Conservation (phyloP, 164 flowering plant genomes). For the Sextonia rubra region DNA sequence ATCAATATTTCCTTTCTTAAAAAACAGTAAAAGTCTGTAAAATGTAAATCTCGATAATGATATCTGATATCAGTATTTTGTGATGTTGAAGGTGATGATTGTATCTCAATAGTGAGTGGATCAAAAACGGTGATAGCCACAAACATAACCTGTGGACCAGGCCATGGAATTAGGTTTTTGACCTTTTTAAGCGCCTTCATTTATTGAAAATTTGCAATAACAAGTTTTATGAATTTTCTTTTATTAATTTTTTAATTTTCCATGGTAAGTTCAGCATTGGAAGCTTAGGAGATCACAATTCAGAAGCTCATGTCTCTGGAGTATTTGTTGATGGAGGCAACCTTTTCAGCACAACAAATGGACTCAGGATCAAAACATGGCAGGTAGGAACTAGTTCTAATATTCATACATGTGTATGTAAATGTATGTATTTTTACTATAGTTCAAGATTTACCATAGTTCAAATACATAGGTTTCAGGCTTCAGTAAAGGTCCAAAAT, state of each 20-base stretch:
- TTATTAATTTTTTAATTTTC: neutral
- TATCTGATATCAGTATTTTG: neutral
- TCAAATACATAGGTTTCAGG: too few species aligned
- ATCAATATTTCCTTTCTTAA: neutral
- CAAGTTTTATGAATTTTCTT: neutral
- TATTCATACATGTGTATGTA: neutral
- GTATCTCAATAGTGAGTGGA: conserved; percentile 50
- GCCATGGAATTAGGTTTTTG: conserved; percentile 65
- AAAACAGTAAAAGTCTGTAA: neutral
- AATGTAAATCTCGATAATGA: neutral
- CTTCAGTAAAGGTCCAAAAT: too few species aligned
- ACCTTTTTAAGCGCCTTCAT: neutral
- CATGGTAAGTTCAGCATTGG: conserved; percentile 40
- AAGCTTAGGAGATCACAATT: conserved; percentile 47
- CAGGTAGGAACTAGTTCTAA: conserved; percentile 24
- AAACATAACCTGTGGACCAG: conserved; percentile 61
- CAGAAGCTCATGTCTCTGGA: conserved; percentile 43
- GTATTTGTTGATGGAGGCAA: conserved; percentile 40
- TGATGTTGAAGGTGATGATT: conserved; percentile 54
- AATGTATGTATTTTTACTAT: too few species aligned
- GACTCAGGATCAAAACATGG: conserved; percentile 57
- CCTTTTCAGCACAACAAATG: conserved; percentile 48
- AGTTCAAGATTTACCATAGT: too few species aligned
- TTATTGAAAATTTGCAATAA: neutral
- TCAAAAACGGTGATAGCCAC: conserved; percentile 31